phyloP scores from a whole-genome alignment of 495 filamentous ascomycete species.

The Durotheca rogersii region DNA sequence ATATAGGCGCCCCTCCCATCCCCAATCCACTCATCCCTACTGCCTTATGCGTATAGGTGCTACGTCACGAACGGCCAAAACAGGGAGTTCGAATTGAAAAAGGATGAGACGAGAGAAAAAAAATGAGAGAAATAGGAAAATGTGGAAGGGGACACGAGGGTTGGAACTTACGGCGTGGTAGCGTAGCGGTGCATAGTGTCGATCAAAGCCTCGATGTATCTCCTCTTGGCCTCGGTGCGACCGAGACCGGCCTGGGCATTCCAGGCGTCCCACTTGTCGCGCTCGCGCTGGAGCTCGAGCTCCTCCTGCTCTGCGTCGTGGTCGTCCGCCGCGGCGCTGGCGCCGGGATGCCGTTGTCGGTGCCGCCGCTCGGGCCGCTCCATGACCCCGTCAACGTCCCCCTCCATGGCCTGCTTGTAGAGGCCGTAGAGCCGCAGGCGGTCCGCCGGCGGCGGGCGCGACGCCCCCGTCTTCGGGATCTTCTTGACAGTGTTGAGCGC shows the following conservation, averaged over 20 bases:
- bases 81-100: too few relatives aligned
- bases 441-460: conserved; percentile 80
- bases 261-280: conserved; percentile 86
- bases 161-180: conserved; percentile 60
- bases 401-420: conserved; percentile 99
- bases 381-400: conserved; percentile 91
- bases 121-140: neutral
- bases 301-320: too few relatives aligned
- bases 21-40: too few relatives aligned
- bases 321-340: conserved; percentile 42
- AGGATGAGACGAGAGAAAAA: neutral
- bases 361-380: conserved; percentile 67
- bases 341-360: too few relatives aligned
- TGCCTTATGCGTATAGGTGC: too few relatives aligned
- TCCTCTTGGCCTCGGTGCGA: conserved; percentile 89
- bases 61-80: too few relatives aligned
- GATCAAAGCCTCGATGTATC: conserved; percentile 89
- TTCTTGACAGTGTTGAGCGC: conserved; percentile 97
- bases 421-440: conserved; percentile 92
- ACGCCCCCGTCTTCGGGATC: conserved; percentile 87
- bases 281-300: conserved; percentile 55
- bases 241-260: conserved; percentile 75
- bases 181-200: conserved; percentile 96
- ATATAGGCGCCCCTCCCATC: neutral
- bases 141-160: neutral